Evolutionary conservation across 1,139 yeast species (phyloP), one percentile per base, ranked within the genome.

Genomic region (Taiozyma sp.): DNA sequence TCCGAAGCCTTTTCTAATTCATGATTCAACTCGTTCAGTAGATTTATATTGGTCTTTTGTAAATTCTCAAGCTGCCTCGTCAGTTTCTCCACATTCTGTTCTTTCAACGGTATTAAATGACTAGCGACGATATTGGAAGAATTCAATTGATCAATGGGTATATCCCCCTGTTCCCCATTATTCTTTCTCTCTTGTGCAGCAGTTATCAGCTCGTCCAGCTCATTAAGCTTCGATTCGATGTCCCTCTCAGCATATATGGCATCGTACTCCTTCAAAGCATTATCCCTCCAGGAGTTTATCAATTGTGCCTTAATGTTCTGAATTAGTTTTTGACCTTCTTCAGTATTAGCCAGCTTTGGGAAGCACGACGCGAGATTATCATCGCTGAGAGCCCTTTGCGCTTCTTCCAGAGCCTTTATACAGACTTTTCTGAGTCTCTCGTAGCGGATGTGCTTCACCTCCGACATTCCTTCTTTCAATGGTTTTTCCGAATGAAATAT

Each of bases 361-460:
- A 81, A 90, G 63, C 96, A 87, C 30, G 80, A 70, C 42, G 73
- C 70, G 34, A 89, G 67, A 56, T 82, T 83, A 14, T 85, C 90
- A 47, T 78, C 69, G 5, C 83, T 76, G 44, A 88, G 68, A 40
- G 83, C 76, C 54, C 80, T 81, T 42, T 83, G 78, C 0, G 91
- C 80, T 64, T 84, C 88, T 44, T 80, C 81, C 6, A 89, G 72
- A 0, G 96, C 91, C 60, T 84, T 80, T n/a, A 73, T 68, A 50
- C 83, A 76, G 12, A 85, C 85, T 48, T 79, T 74, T 48, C 72
- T 66, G 30, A 86, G 73, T 50, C 88, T 69, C 44, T 76, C 73
- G 58, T 70, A 82, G 44, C 92, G 68, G 10, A 85, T 71, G 42
- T 56, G 55, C n/a, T 48, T 38, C 28, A 19, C 49, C 36, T 51